These are phyloP conservation scores for Erythrophleum ivorense DNA, from an alignment of 331 rosid genomes.

Conservation along the genomic window DNA sequence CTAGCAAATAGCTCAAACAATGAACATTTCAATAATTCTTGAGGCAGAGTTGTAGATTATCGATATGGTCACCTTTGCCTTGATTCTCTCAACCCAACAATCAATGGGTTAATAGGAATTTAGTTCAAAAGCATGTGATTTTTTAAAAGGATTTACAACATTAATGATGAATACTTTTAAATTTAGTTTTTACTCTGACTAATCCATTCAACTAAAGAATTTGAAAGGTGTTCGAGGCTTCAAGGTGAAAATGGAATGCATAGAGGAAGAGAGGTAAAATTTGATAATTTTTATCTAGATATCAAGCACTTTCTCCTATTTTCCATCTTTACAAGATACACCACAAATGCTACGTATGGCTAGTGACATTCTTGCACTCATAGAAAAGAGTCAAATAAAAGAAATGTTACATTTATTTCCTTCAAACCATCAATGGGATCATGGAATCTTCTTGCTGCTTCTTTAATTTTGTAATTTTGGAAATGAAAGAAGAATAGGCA, in stretches of 20 bases:
- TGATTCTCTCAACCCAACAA: background rate
- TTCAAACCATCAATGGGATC: background rate
- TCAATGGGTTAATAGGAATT: background rate
- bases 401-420: background rate
- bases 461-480: background rate
- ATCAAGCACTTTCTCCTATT: background rate
- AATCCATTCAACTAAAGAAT: background rate
- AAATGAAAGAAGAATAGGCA: background rate
- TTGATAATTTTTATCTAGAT: background rate
- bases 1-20: background rate
- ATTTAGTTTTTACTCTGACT: background rate
- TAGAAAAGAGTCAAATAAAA: background rate
- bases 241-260: background rate
- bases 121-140: background rate
- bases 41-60: background rate
- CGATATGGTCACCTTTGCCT: background rate
- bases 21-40: background rate
- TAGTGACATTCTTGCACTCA: background rate
- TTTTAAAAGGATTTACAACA: background rate
- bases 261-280: background rate
- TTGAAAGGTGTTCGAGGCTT: background rate
- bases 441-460: background rate
- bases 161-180: background rate
- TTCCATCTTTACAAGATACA: background rate
- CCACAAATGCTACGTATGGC: background rate